phyloP scores from a whole-genome alignment of 1,139 yeast genomes.

The Saccharomyces hybrid region DNA sequence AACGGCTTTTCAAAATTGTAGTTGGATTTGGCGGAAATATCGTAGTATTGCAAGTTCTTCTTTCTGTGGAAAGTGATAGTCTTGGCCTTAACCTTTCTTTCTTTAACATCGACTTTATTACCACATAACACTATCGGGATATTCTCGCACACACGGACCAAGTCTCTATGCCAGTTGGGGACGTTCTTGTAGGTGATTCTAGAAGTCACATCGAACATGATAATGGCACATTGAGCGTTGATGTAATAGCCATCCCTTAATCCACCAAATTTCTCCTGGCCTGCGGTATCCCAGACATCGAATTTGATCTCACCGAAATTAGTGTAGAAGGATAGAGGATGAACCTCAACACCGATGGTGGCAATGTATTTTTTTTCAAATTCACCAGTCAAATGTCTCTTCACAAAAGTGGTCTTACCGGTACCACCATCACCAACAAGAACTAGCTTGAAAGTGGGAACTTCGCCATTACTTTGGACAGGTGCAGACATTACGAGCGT shows the following conservation, averaged over 20 bases:
- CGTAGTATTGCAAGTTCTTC: constrained; percentile 99
- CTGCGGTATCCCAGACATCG: constrained; percentile 99
- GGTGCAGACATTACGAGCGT: neutral
- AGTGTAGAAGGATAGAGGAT: constrained; percentile 97
- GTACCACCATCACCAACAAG: constrained; percentile 99
- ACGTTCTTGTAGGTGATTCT: constrained; percentile 99
- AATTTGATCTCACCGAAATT: constrained; percentile 98
- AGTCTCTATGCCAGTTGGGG: constrained; percentile 99
- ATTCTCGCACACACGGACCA: constrained; percentile 99
- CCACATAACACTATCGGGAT: constrained; percentile 98
- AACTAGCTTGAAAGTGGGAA: constrained; percentile 96
- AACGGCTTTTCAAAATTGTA: constrained; percentile 99
- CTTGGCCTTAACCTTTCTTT: constrained; percentile 99
- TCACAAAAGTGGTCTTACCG: constrained; percentile 99
- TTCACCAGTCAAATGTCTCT: constrained; percentile 99
- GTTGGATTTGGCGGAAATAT: constrained; percentile 98
- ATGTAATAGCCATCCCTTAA: constrained; percentile 98
- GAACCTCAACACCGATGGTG: constrained; percentile 98
- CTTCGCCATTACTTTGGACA: constrained; percentile 38
- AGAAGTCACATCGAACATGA: constrained; percentile 99
- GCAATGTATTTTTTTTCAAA: constrained; percentile 98
- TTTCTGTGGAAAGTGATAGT: constrained; percentile 99
- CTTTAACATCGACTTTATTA: constrained; percentile 99
- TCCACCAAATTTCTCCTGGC: constrained; percentile 99
- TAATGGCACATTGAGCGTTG: constrained; percentile 99